Evolutionary conservation across 2,329 filamentous ascomycete species (phyloP), one percentile per base, ranked within the genome.

Genomic region (Proliferodiscus dingleyae): DNA sequence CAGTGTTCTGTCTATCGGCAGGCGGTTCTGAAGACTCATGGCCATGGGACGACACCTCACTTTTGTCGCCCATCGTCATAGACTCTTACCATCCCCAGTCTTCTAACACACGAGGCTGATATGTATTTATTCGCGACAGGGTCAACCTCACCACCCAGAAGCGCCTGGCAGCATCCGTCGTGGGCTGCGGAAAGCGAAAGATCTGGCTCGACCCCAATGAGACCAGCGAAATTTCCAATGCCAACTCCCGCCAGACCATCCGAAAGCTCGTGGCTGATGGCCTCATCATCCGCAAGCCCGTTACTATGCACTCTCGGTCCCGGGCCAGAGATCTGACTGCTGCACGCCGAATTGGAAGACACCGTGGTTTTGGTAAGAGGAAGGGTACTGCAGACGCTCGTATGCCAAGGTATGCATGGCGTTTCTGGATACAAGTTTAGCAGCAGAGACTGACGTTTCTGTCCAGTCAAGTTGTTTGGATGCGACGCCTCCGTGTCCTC

Each of bases 201-300:
- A 95, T 98, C 79, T 98, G 93, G 93, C 90, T 98, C 72, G 93
- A 98, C 78, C 93, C 93, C 75, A 97, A 94, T 74, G 93, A 98
- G 81, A 83, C 90, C 78, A 93, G 77, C 81, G 93, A 98, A 79
- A 98, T 98, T 80, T 89, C 87, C 80, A 97, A 96, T 77, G 93
- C 93, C 85, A 98, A 98, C 87, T 97, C 91, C 68, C 91, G 93
- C 70, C 91, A 97, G 81, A 96, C 91, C 66, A 86, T 98, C 84
- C 91, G 94, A 81, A 98, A 98, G 83, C 88, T 98, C 75, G 85
- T 97, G 71, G 80, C 87, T 77, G 94, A 98, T 95, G 94, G 93
- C 78, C 88, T 98, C 73, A 98, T 98, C 79, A 98, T 98, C 83
- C 88, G 87, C 81, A 98, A 98, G 85, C 94, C 94, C 70, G 90